These are phyloP conservation scores for Exobasidium rhododendri DNA, from an alignment of 1,284 basidiomycete species.

Conservation along the genomic window DNA sequence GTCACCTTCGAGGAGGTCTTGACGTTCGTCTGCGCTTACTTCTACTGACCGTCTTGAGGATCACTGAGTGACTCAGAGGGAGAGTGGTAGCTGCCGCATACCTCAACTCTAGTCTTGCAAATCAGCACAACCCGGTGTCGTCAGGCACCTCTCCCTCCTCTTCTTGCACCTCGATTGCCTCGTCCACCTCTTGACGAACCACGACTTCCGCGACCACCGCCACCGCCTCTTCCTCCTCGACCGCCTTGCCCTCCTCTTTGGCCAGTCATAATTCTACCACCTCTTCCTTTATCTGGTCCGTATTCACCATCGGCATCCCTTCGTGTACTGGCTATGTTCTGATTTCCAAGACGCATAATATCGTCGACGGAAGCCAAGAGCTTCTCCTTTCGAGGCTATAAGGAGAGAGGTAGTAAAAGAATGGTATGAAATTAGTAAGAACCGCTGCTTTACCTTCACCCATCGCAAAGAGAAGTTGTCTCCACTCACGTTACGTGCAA, in stretches of 20 bases:
- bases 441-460: no score
- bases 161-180: conserved; percentile 10
- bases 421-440: not conserved
- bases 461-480: not conserved
- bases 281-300: conserved; percentile 32
- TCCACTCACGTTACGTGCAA: conserved; percentile 32
- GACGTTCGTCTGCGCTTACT: no score
- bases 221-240: conserved; percentile 17
- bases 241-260: conserved; percentile 12
- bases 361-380: conserved; percentile 31
- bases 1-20: no score
- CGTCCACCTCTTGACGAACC: conserved; percentile 9
- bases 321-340: conserved; percentile 8
- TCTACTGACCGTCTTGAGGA: no score
- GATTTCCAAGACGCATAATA: not conserved
- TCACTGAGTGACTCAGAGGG: no score
- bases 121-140: no score
- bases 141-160: no score
- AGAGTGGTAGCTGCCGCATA: no score
- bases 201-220: not conserved
- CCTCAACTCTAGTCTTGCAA: no score
- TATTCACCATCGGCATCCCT: conserved; percentile 10
- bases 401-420: not conserved
- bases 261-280: conserved; percentile 27
- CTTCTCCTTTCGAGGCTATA: conserved; percentile 28